These are phyloP conservation scores for Lyophyllum semitale DNA, from an alignment of 768 basidiomycete genomes.

Conservation along the genomic window DNA sequence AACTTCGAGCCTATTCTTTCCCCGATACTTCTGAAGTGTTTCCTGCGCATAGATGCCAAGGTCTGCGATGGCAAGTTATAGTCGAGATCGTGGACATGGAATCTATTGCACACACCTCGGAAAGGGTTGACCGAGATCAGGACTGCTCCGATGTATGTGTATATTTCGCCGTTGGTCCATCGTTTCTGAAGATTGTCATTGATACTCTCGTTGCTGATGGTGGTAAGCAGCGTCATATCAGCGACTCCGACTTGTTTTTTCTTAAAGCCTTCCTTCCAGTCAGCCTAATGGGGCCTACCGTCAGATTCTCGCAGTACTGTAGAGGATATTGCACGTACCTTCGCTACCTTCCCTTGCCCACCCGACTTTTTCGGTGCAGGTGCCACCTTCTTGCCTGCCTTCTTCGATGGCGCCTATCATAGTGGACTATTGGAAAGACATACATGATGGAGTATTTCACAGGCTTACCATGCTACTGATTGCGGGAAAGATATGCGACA, in stretches of 20 bases:
- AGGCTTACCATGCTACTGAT: constrained; percentile 16
- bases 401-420: constrained; percentile 80
- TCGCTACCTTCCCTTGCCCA: constrained; percentile 68
- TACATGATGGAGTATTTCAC: neutral
- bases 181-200: constrained; percentile 98
- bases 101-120: constrained; percentile 56
- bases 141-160: constrained; percentile 98
- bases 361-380: constrained; percentile 64
- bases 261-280: constrained; percentile 99
- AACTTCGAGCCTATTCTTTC: constrained; percentile 97
- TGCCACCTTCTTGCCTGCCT: constrained; percentile 82
- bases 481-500: neutral
- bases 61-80: constrained; percentile 48
- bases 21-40: constrained; percentile 80
- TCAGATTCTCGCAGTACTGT: constrained; percentile 9
- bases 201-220: constrained; percentile 96
- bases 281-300: constrained; percentile 62
- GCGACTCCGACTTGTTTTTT: constrained; percentile 98
- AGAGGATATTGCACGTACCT: constrained; percentile 45
- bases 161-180: constrained; percentile 94
- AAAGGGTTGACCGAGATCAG: constrained; percentile 99
- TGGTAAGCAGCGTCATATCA: constrained; percentile 97
- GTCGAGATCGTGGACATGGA: constrained; percentile 3
- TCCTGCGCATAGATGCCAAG: constrained; percentile 98
- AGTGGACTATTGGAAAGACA: neutral